Percentiles rank a stretch among this genome's conserved stretches.
Evolutionary conservation across 495 filamentous ascomycete genomes (phyloP).

Genomic region (Hyaloscypha bicolor): DNA sequence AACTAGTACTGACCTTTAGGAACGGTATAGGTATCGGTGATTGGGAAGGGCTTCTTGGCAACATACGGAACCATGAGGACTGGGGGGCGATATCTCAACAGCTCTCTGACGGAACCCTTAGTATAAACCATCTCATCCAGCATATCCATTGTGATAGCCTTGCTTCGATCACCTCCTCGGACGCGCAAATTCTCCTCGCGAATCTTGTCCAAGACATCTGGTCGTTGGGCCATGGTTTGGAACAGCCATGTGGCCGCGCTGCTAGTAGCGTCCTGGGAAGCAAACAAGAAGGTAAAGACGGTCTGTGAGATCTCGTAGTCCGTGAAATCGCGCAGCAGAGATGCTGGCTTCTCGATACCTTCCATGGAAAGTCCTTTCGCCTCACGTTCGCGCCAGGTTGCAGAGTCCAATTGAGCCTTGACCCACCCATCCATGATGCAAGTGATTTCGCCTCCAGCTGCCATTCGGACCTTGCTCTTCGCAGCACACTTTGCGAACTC

Average conservation of each 20-base stretch:
- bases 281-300: conserved; percentile 96
- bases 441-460: conserved; percentile 79
- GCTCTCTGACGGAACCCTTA: conserved; percentile 90
- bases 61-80: conserved; percentile 98
- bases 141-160: conserved; percentile 75
- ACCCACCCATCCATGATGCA: conserved; percentile 98
- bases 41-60: conserved; percentile 93
- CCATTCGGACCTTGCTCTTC: conserved; percentile 91
- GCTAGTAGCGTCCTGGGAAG: conserved; percentile 94
- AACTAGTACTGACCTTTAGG: conserved; percentile 63
- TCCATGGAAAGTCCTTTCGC: conserved; percentile 68
- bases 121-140: conserved; percentile 90
- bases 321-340: conserved; percentile 81
- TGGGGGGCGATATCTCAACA: conserved; percentile 91
- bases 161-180: conserved; percentile 75
- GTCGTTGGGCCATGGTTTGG: conserved; percentile 91
- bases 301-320: conserved; percentile 95
- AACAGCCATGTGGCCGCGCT: conserved; percentile 93
- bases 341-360: conserved; percentile 73
- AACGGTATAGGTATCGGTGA: conserved; percentile 83
- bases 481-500: conserved; percentile 92
- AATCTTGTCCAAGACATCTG: conserved; percentile 85
- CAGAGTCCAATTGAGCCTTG: conserved; percentile 78
- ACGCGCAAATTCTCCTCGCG: conserved; percentile 86
- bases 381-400: conserved; percentile 71